These are phyloP conservation scores for Saturnispora gosingensis DNA, from an alignment of 805 yeast genomes.

Conservation along the genomic window DNA sequence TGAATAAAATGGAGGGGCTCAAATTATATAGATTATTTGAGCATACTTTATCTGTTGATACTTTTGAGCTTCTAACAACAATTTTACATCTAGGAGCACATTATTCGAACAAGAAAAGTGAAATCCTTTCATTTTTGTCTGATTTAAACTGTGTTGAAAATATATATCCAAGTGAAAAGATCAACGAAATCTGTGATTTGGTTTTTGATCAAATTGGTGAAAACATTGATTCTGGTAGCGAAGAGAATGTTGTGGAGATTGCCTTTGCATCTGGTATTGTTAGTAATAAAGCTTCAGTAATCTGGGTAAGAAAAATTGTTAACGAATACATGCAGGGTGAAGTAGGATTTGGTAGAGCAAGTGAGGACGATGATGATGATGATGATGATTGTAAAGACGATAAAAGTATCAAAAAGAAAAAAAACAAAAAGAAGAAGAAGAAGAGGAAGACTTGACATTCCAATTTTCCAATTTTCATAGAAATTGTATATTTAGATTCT, in stretches of 20 bases:
- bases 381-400: not conserved
- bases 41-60: constrained; percentile 5
- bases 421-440: constrained; percentile 5
- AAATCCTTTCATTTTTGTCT: constrained; percentile 17
- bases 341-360: constrained; percentile 22
- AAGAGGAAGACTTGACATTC: constrained; percentile 5
- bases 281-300: not conserved
- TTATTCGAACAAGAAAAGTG: constrained; percentile 13
- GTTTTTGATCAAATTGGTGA: constrained; percentile 12
- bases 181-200: constrained; percentile 16
- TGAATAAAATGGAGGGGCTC: constrained; percentile 4
- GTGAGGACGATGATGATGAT: not conserved
- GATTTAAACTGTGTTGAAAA: constrained; percentile 18
- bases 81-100: constrained; percentile 16
- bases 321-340: constrained; percentile 28
- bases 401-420: not conserved
- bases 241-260: constrained; percentile 8
- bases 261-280: constrained; percentile 7
- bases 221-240: constrained; percentile 6
- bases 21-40: constrained; percentile 5
- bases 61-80: constrained; percentile 13
- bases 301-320: constrained; percentile 7
- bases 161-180: constrained; percentile 10
- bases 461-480: not conserved
- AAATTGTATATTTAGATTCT: not conserved